phyloP scores from a whole-genome alignment of 2,329 filamentous ascomycete genomes.

The Endothia cerciana region DNA sequence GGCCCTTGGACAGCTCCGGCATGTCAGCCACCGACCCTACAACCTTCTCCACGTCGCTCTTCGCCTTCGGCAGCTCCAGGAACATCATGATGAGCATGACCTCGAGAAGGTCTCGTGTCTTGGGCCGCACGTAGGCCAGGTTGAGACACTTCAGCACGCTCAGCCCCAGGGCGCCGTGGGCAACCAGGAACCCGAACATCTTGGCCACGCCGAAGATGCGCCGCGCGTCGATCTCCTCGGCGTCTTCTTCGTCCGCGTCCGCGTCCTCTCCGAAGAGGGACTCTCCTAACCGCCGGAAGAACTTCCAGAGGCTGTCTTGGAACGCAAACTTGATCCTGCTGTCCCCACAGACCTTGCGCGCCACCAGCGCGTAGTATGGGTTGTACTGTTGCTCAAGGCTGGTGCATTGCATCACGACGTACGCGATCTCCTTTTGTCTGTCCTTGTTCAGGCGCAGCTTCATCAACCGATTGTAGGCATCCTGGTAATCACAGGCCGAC shows the following conservation, averaged over 20 bases:
- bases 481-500: conserved; percentile 80
- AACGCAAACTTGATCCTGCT: conserved; percentile 81
- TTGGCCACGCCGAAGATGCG: conserved; percentile 58
- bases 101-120: conserved; percentile 79
- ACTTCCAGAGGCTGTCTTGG: conserved; percentile 83
- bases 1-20: conserved; percentile 70
- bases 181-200: conserved; percentile 57
- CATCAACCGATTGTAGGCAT: conserved; percentile 77
- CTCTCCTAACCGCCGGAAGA: conserved; percentile 87
- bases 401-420: conserved; percentile 84
- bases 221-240: conserved; percentile 51
- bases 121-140: conserved; percentile 75
- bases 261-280: conserved; percentile 68
- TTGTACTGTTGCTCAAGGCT: conserved; percentile 86
- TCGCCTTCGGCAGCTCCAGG: conserved; percentile 53
- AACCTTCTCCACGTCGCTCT: conserved; percentile 57
- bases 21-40: conserved; percentile 68
- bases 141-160: conserved; percentile 71
- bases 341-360: conserved; percentile 75
- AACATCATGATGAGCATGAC: conserved; percentile 78
- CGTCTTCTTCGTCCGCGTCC: conserved; percentile 59
- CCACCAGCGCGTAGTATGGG: conserved; percentile 89
- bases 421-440: conserved; percentile 84
- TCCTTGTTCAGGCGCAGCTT: conserved; percentile 85
- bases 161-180: conserved; percentile 50